Base-by-base conservation (phyloP, 225 moss, liverwort and hornwort species). In the Marchantia polymorpha region DNA sequence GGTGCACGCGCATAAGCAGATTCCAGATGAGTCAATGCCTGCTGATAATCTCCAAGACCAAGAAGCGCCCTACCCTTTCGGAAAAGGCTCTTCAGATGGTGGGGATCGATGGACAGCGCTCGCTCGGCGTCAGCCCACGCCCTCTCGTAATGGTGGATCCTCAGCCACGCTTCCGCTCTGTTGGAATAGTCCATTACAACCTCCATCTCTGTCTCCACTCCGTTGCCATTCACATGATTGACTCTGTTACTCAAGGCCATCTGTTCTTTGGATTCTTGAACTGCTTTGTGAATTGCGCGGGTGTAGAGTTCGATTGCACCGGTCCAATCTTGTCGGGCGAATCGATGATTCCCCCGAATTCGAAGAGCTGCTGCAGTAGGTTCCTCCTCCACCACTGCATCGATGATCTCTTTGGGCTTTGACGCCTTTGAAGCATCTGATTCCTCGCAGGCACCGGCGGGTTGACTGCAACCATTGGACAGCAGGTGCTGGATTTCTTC, bases 131-230 rank as follows among this genome's bases (percentile, higher is more conserved):
- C 96, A 2, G 86, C 87, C 75, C 90, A 90, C 64, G 94, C 94
- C 78, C 87, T 90, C 72, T 89, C 92, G 75, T 87, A 94, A 16
- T 90, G 89, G 49, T 92, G 89, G 7, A 96, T 83, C 27, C 94
- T 90, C 58, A 96, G 92, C 85, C 91, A 92, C 10, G 92, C 94
- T 76, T 96, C 94, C 20, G 96, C 92, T 27, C 96, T 89, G 81
- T 96, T 96, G 68, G 96, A 96, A 69, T 92, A 94, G 15, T 92
- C 96, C 76, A 94, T 87, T 13, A 94, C 89, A 50, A 96, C 84
- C 79, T 96, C 96, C 75, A 86, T 88, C n/a, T 88, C 88, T 49
- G 89, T 73, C 53, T 84, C 83, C 13, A 56, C 63, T 46, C 87
- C 87, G 65, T 82, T 85, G 25, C 68, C 70, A 46, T 63, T 31